Base-by-base conservation (phyloP, 441 rosid genomes). In the Hypseocharis bilobata region DNA sequence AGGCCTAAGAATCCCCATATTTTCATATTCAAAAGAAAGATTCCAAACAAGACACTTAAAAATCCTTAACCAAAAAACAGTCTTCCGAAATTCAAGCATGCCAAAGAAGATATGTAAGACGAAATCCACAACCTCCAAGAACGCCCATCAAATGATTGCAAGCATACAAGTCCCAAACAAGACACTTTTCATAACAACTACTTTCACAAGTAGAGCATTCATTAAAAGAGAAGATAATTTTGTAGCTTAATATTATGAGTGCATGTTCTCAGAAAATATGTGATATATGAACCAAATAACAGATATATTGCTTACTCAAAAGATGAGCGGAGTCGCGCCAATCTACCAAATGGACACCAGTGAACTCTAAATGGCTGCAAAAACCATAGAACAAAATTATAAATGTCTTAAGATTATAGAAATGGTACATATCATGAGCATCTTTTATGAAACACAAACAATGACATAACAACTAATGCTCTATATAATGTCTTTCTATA, bases 321-420 rank as follows among this genome's bases (percentile, higher is more conserved):
- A 29, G 85, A 77, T 71, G 76, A 82, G 51, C 78, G 79, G 36
- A 82, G 51, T 68, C 76, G 83, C 56, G 85, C 68, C 72, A 80
- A 76, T 67, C 77, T 84, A 63, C 86, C 88, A 77, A 81, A 85
- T 0, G 95, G 95, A 70, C 91, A 88, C 89, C 91, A 88, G 28
- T 85, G 95, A 74, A 82, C 78, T 67, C 85, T 79, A 71, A 79
- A 84, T 11, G 81, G 86, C 95, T 88, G 89, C 69, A 70, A 74
- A 64, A 55, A 55, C 17, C 59, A 55, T 11, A 55, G 17, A 68
- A 62, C 36, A 61, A 69, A 60, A 60, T 6, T 16, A 16, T 7
- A 69, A 63, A 57, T 2, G 47, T 6, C 0, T 55, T 66, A 65
- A 73, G 70, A 36, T 29, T 25, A 14, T 55, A 28, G 23, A 19